Conservation (phyloP, 2,329 filamentous ascomycete genomes). For the Penicillium sp. region DNA sequence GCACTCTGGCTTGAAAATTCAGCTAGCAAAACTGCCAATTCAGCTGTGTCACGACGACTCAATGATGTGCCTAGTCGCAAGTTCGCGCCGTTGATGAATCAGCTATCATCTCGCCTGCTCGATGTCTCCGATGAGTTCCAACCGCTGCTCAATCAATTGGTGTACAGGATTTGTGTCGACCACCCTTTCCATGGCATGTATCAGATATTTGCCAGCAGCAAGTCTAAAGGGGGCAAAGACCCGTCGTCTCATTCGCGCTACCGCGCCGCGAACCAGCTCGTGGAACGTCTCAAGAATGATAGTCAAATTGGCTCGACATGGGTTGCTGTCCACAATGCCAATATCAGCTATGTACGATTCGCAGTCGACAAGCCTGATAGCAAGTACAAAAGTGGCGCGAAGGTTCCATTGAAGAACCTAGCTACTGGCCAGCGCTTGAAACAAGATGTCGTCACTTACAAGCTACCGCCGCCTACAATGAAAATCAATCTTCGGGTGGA, state of each 20-base stretch:
- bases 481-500: conserved; percentile 73
- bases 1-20: conserved; percentile 91
- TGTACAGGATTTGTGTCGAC: conserved; percentile 82
- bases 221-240: conserved; percentile 68
- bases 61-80: conserved; percentile 81
- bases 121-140: conserved; percentile 73
- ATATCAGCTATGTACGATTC: conserved; percentile 61
- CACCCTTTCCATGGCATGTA: conserved; percentile 98
- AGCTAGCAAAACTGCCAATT: conserved; percentile 73
- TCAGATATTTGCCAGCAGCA: conserved; percentile 84
- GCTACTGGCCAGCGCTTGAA: conserved; percentile 64
- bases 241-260: conserved; percentile 72
- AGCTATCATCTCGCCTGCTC: conserved; percentile 89
- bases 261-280: conserved; percentile 70
- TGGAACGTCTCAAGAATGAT: conserved; percentile 59
- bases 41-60: conserved; percentile 70
- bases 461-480: conserved; percentile 86
- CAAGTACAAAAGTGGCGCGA: conserved; percentile 67
- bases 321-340: conserved; percentile 71
- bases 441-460: conserved; percentile 62
- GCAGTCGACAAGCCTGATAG: conserved; percentile 53
- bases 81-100: conserved; percentile 91
- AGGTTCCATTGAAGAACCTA: conserved; percentile 65
- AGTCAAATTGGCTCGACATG: conserved; percentile 60
- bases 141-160: conserved; percentile 68